A percentile compares a stretch with the other conserved stretches of the same genome.
Conservation (phyloP, 768 basidiomycete genomes). For the Kwoniella bestiolae region DNA sequence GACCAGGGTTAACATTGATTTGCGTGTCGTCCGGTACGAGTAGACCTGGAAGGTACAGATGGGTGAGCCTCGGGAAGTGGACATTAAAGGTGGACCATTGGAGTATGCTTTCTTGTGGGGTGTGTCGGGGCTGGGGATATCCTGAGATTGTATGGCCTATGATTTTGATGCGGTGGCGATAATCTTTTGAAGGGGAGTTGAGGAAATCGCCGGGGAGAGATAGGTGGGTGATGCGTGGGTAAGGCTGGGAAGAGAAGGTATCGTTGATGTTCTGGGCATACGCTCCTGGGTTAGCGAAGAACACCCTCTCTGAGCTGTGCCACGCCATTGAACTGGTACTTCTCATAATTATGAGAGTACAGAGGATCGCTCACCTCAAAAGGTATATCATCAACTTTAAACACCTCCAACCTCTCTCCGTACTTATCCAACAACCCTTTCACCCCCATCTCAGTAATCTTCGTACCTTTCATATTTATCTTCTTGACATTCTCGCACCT, state of each 20-base stretch:
- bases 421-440: conserved; percentile 29
- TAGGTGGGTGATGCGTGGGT: conserved; percentile 41
- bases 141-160: conserved; percentile 14
- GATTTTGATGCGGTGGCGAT: conserved; percentile 7
- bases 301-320: no score
- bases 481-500: conserved; percentile 22
- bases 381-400: conserved; percentile 36
- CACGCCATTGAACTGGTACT: no score
- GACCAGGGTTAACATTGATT: conserved; percentile 17
- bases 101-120: conserved; percentile 16
- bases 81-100: conserved; percentile 27
- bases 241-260: conserved; percentile 28
- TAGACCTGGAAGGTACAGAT: conserved; percentile 35
- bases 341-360: no score
- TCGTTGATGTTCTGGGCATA: conserved; percentile 17
- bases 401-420: conserved; percentile 31
- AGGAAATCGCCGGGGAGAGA: conserved; percentile 44
- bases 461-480: conserved; percentile 46
- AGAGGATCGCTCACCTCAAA: conserved; percentile 29
- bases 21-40: conserved; percentile 26
- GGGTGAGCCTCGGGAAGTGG: conserved; percentile 37
- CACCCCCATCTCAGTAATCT: conserved; percentile 32
- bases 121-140: conserved; percentile 27
- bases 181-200: conserved; percentile 15
- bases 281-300: no score